Percentiles rank a stretch among this genome's conserved stretches.
Evolutionary conservation across 306 rosid genomes (phyloP).

Genomic region (Canavalia ensiformis): DNA sequence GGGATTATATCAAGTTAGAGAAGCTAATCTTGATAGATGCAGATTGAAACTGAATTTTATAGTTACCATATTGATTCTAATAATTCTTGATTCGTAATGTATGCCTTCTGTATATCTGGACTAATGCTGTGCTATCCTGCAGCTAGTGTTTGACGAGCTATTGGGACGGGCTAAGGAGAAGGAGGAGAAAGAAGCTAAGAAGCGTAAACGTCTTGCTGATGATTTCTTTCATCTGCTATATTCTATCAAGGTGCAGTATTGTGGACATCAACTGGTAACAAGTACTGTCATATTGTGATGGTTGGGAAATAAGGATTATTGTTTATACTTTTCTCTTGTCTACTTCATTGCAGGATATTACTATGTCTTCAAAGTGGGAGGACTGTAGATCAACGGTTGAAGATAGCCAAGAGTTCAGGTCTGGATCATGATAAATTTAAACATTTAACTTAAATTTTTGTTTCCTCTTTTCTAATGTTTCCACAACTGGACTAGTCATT

Average conservation of each 20-base stretch:
- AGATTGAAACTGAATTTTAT: not conserved
- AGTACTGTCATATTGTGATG: conserved; percentile 36
- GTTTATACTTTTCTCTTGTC: conserved; percentile 24
- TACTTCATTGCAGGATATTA: conserved; percentile 72
- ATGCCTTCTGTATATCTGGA: conserved; percentile 31
- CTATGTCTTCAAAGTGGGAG: conserved; percentile 80
- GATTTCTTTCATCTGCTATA: conserved; percentile 70
- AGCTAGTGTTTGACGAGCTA: conserved; percentile 90
- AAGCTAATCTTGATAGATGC: not conserved
- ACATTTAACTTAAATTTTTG: conserved; percentile 30
- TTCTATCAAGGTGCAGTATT: conserved; percentile 73
- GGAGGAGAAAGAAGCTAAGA: conserved; percentile 94
- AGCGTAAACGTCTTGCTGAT: conserved; percentile 82
- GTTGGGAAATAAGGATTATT: conserved; percentile 37
- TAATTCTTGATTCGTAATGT: conserved; percentile 44
- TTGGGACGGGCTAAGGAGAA: conserved; percentile 81
- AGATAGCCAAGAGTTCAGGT: conserved; percentile 85
- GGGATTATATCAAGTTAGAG: not conserved
- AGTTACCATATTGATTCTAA: not conserved
- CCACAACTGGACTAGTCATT: not conserved
- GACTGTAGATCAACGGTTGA: conserved; percentile 67
- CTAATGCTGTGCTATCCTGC: conserved; percentile 57
- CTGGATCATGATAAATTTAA: conserved; percentile 47
- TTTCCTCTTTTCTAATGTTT: conserved; percentile 24
- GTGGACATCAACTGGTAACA: conserved; percentile 31